Evolutionary conservation across 495 filamentous ascomycete species (phyloP), one percentile per base, ranked within the genome.

Genomic region (Aspergillus cavernicola): DNA sequence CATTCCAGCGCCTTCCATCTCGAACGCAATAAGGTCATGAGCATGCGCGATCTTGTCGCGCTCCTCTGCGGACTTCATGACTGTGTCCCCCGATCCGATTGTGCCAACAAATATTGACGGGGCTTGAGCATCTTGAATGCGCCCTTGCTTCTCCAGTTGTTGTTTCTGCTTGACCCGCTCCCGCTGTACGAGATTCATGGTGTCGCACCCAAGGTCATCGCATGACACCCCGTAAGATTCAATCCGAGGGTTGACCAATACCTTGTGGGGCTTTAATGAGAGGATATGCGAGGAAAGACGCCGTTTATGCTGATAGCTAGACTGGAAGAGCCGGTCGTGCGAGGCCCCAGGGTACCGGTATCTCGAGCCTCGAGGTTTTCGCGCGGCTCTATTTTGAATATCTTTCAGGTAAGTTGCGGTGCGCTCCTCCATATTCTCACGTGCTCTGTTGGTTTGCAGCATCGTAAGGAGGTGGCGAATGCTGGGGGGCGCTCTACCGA

Each of bases 1-100:
- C 5, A 60, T 68, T 1, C 72, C 73, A 20, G 68, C 73, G 0
- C 66, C 68, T 44, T 75, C 72, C 70, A 75, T 76, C 56, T 76
- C 72, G 19, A 76, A 74, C 22, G 59, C 69, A 35, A 75, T 68
- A 3, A 75, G 39, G 5, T 50, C 45, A 15, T 61, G 29, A 12
- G 8, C 23, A 9, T 36, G 7, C 13, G 58, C 57, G 8, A 63
- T 39, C 19, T 42, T 20, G 40, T 69, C 65, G 13, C 66, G 62
- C 43, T 68, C 53, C 26, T 54, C 28, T 4, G 44, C 65, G 1
- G 67, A 70, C 32, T 62, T 68, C 58, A 68, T 60, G 12, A 70
- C 67, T 6, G 54, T 56, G 41, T 67, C 61, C 33, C 53, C 61
- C 28, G 64, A 67, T 22, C 38, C 68, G 31, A 68, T 48, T 5